Conservation (phyloP, 768 basidiomycete genomes). For the Tulasnella sp. region DNA sequence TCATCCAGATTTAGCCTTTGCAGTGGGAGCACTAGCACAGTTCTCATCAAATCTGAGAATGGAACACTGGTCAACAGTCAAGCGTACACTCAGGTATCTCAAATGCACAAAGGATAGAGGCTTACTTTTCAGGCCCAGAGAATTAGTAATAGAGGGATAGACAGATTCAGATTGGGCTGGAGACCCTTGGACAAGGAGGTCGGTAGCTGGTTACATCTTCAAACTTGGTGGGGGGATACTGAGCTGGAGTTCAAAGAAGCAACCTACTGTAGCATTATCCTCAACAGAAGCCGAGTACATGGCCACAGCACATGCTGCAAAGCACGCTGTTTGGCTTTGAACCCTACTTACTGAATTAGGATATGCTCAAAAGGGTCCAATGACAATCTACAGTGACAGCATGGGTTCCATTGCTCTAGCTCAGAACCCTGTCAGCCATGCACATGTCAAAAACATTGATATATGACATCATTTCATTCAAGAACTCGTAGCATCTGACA, state of each 20-base stretch:
- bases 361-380: no score
- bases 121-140: background rate
- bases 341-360: no score
- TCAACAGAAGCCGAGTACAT: slow-evolving; percentile 26
- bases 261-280: slow-evolving; percentile 29
- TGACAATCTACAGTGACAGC: no score
- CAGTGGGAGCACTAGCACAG: slow-evolving; percentile 13
- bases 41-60: slow-evolving; percentile 18
- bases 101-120: slow-evolving; percentile 4
- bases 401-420: no score
- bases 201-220: slow-evolving; percentile 29
- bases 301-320: slow-evolving; percentile 16
- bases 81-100: slow-evolving; percentile 20
- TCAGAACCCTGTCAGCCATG: no score
- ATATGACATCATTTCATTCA: no score
- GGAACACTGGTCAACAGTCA: slow-evolving; percentile 25
- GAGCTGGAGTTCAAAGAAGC: slow-evolving; percentile 29
- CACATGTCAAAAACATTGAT: no score
- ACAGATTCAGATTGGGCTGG: slow-evolving; percentile 25
- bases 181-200: slow-evolving; percentile 22
- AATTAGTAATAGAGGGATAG: slow-evolving; percentile 18
- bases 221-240: slow-evolving; percentile 28
- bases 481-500: no score
- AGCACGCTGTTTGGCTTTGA: no score
- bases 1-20: slow-evolving; percentile 24